Conservation (phyloP, 306 rosid genomes). For the Acacia acuminata region DNA sequence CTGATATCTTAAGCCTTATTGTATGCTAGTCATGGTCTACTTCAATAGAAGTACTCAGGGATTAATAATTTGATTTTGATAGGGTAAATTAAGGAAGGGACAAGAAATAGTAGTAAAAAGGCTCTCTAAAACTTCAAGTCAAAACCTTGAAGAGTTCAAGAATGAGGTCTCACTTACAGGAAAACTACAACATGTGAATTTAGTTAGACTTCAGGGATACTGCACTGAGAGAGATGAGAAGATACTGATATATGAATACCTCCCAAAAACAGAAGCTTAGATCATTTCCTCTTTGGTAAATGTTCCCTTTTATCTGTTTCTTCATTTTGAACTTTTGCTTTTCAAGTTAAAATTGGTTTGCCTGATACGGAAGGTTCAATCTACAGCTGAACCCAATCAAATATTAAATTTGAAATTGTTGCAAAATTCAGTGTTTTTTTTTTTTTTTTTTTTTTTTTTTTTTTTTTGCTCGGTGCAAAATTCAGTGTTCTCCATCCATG, state of each 20-base stretch:
- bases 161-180: constrained; percentile 34
- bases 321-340: background rate
- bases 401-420: constrained; percentile 12
- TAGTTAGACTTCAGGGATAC: constrained; percentile 55
- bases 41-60: background rate
- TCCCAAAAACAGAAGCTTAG: constrained; percentile 59
- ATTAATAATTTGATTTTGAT: constrained; percentile 18
- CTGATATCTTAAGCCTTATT: background rate
- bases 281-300: constrained; percentile 51
- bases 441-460: too few relatives aligned
- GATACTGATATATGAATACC: constrained; percentile 54
- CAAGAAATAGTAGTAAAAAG: constrained; percentile 54
- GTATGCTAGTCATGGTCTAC: background rate
- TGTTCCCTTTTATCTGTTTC: background rate
- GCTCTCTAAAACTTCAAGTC: constrained; percentile 51
- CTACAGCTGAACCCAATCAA: background rate
- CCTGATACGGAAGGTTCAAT: background rate
- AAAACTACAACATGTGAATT: constrained; percentile 57
- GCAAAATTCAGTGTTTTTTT: background rate
- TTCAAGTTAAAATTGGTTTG: background rate
- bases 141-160: constrained; percentile 39
- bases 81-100: constrained; percentile 52
- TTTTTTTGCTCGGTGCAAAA: too few relatives aligned
- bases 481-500: background rate
- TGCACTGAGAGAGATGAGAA: constrained; percentile 49